Conservation (phyloP, 805 yeast genomes). For the Metschnikowia lunata region DNA sequence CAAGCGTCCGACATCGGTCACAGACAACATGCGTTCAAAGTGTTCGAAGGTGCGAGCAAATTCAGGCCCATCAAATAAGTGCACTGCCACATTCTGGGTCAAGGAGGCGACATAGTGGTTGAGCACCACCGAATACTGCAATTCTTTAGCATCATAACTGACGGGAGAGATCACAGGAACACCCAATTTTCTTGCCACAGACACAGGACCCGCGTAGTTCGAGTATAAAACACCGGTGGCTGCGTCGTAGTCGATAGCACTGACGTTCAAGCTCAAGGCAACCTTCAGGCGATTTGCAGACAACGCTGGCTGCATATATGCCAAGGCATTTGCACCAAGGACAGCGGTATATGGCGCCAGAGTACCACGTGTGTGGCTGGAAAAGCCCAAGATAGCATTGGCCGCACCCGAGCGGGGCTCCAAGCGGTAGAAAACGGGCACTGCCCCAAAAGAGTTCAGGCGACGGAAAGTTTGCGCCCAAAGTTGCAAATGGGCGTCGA, state of each 20-base stretch:
- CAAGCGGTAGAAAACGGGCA: slow-evolving; percentile 57
- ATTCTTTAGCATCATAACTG: slow-evolving; percentile 45
- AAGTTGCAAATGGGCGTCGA: slow-evolving; percentile 53
- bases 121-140: slow-evolving; percentile 63
- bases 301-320: slow-evolving; percentile 62
- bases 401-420: slow-evolving; percentile 86
- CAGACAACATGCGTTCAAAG: slow-evolving; percentile 40
- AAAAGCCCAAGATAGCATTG: slow-evolving; percentile 69
- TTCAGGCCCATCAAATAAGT: slow-evolving; percentile 77
- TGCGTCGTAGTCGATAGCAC: slow-evolving; percentile 70
- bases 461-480: slow-evolving; percentile 56
- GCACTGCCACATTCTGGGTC: slow-evolving; percentile 54
- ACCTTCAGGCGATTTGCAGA: slow-evolving; percentile 26
- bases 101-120: slow-evolving; percentile 54
- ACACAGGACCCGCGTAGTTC: slow-evolving; percentile 59
- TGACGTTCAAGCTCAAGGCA: slow-evolving; percentile 68
- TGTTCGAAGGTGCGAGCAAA: slow-evolving; percentile 50
- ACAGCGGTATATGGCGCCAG: slow-evolving; percentile 43
- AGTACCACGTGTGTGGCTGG: slow-evolving; percentile 13
- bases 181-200: slow-evolving; percentile 58
- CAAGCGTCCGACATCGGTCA: slow-evolving; percentile 37
- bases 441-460: slow-evolving; percentile 48
- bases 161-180: slow-evolving; percentile 70
- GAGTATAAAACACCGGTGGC: slow-evolving; percentile 49
- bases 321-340: slow-evolving; percentile 64